Evolutionary conservation across 805 yeast species (phyloP).

Genomic region (Candida saitoana): DNA sequence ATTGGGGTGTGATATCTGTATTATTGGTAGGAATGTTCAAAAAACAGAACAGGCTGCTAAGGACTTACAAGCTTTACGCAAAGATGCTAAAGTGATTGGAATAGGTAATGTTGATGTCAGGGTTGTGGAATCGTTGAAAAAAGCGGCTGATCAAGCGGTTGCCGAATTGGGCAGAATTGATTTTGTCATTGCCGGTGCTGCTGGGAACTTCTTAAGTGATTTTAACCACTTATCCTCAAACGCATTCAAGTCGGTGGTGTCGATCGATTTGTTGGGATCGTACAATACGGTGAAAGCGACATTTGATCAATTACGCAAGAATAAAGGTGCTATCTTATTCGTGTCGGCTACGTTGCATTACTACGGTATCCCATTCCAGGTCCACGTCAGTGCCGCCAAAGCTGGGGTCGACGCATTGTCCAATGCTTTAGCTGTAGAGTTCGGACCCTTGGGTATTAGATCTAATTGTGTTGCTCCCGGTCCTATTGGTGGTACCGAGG

Average conservation of each 20-base stretch:
- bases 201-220: conserved; percentile 40
- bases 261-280: conserved; percentile 39
- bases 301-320: conserved; percentile 33
- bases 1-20: conserved; percentile 85
- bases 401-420: conserved; percentile 93
- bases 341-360: conserved; percentile 43
- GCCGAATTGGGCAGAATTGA: conserved; percentile 39
- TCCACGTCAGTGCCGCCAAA: conserved; percentile 91
- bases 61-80: conserved; percentile 52
- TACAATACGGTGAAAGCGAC: conserved; percentile 40
- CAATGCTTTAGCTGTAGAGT: conserved; percentile 79
- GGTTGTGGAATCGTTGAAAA: conserved; percentile 48
- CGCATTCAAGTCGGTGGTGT: conserved; percentile 37
- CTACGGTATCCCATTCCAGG: conserved; percentile 52
- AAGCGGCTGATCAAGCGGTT: conserved; percentile 62
- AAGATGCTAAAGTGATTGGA: conserved; percentile 63
- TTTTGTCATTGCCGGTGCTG: conserved; percentile 43
- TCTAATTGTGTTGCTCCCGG: conserved; percentile 90
- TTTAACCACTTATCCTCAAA: conserved; percentile 41
- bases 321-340: conserved; percentile 44
- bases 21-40: conserved; percentile 69
- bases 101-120: conserved; percentile 75
- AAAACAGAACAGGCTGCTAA: conserved; percentile 65
- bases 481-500: conserved; percentile 81
- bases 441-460: conserved; percentile 84